Evolutionary conservation across 83 land plant species (phyloP).

Genomic region (Picea mariana): DNA sequence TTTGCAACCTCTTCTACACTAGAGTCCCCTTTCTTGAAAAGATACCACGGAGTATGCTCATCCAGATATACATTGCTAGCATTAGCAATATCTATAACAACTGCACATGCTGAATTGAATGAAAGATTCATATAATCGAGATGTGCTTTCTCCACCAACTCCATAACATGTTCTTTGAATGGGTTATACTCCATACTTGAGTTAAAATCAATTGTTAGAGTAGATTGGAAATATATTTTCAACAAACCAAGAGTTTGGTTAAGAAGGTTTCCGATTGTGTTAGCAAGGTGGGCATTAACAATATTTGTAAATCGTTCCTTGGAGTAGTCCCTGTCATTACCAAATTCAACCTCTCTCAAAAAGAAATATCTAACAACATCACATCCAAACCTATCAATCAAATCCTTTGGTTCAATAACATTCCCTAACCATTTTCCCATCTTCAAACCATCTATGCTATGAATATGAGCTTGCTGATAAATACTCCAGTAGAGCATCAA

Average conservation of each 20-base stretch:
- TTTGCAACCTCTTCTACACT: too few relatives aligned
- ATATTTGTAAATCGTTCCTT: slow-evolving; percentile 90
- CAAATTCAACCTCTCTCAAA: slow-evolving; percentile 93
- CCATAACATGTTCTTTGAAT: slow-evolving; percentile 55
- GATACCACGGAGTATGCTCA: too few relatives aligned
- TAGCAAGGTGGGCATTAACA: slow-evolving; percentile 94
- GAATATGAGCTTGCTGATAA: slow-evolving; percentile 8
- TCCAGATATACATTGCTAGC: too few relatives aligned
- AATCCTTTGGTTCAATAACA: slow-evolving; percentile 88
- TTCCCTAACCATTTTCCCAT: slow-evolving; percentile 99
- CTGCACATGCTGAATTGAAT: too few relatives aligned
- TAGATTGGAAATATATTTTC: slow-evolving; percentile 87
- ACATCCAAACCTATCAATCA: slow-evolving; percentile 81
- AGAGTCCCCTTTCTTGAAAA: too few relatives aligned
- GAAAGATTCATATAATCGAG: too few relatives aligned
- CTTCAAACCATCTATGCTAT: slow-evolving; percentile 84
- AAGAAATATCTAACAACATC: slow-evolving; percentile 98
- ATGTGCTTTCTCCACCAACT: too few relatives aligned
- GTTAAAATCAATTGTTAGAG: slow-evolving; percentile 64
- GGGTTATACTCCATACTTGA: slow-evolving; percentile 59
- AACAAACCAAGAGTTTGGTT: slow-evolving; percentile 97
- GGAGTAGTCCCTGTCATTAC: slow-evolving; percentile 96
- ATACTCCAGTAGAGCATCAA: slow-evolving; percentile 99
- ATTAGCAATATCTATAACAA: too few relatives aligned
- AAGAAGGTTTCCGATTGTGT: slow-evolving; percentile 95